These are phyloP conservation scores for Camellia lanceoleosa DNA, from an alignment of 148 eudicot species.

Conservation along the genomic window DNA sequence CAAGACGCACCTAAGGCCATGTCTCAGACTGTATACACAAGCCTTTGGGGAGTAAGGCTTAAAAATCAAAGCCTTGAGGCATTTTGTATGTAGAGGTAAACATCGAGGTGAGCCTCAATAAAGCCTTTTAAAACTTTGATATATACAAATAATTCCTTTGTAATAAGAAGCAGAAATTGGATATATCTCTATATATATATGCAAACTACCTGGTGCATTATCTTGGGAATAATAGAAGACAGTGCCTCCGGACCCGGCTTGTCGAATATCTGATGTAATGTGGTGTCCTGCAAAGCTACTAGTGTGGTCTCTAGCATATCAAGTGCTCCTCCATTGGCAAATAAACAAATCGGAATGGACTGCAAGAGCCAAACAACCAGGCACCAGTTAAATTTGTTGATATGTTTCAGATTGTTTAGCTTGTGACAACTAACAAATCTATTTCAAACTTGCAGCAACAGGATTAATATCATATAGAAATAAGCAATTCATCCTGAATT, in stretches of 20 bases:
- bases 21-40: too few relatives aligned
- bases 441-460: background rate
- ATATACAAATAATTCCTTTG: too few relatives aligned
- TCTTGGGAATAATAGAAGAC: background rate
- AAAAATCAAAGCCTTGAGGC: too few relatives aligned
- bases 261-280: background rate
- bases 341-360: slow-evolving; percentile 6
- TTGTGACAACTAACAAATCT: background rate
- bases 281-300: background rate
- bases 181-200: background rate
- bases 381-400: background rate
- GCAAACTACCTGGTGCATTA: slow-evolving; percentile 6
- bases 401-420: background rate
- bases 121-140: too few relatives aligned
- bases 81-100: too few relatives aligned
- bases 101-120: too few relatives aligned
- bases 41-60: too few relatives aligned
- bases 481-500: too few relatives aligned
- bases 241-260: background rate
- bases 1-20: too few relatives aligned
- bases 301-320: slow-evolving; percentile 6
- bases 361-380: slow-evolving; percentile 2
- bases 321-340: slow-evolving; percentile 11
- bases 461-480: too few relatives aligned
- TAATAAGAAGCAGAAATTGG: too few relatives aligned